Base-by-base conservation (phyloP, 1,139 yeast genomes). In the Arxiozyma slooffiae region DNA sequence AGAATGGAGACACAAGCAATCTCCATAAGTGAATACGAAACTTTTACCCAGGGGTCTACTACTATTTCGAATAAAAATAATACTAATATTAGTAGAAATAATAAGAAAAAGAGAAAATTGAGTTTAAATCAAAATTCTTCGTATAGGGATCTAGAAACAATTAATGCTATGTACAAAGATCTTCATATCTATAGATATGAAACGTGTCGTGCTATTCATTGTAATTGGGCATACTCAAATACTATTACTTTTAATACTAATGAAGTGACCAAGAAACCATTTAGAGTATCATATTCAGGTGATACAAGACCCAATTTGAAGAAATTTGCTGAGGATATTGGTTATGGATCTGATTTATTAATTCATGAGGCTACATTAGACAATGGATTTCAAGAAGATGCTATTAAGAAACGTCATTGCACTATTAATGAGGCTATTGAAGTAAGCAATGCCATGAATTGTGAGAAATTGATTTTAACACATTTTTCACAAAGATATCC, bases 361-460 rank as follows among this genome's bases (percentile, higher is more conserved):
- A 82, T 92, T 47, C 99, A 92, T 64, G 99, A 92, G 65, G 90
- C 97, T 0, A 87, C 98, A 0, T 77, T 90, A 55, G 97, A 87
- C 53, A 86, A 87, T 62, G 87, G 78, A 41, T 73, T 88, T 50
- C 71, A 76, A n/a, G 82, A 79, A 52, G 97, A 90, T 64, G 98
- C 98, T 0, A 70, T 78, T 30, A 76, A 79, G 40, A 92, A 92
- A 66, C 79, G 81, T 54, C 99, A 92, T 63, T 81, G 95, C n/a
- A 92, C 98, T 0, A 80, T 89, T 58, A 78, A 85, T 30, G 97
- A 92, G 64, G 97, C 98, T 0, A 73, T 90, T 23, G 73, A 72
- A 16, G 81, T 90, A 5, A 80, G 88, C 1, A 73, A 76, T 52
- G 68, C 71, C 41, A 90, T 92, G 97, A 71, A 76, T 30, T 89